Base-by-base conservation (phyloP, 1,284 basidiomycete genomes). In the Boletus albobrunnescens region DNA sequence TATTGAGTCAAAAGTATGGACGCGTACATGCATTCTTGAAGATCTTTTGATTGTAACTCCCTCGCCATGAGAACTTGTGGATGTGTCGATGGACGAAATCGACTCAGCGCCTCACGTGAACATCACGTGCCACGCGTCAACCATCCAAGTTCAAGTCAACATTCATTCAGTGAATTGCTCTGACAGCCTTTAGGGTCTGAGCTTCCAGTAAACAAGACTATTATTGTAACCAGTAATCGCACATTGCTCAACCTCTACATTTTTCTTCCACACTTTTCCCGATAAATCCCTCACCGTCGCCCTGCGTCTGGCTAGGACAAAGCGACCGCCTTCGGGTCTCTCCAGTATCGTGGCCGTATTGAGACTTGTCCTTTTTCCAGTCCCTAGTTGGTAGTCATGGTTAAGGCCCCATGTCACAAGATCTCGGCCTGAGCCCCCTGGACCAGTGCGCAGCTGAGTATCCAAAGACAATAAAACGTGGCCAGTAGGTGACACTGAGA, bases 301-400 rank as follows among this genome's bases (percentile, higher is more conserved):
- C 46, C 63, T 75, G 52, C 68, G 73, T 55, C 63, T 71, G 49
- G 67, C 69, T 52, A 86, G 66, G 74, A 82, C 78, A 53, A 86
- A 70, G 50, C 81, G 72, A 40, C 73, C 75, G 5, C 74, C 81
- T 47, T 75, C 76, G 2, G 71, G 65, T n/a, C 68, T 67, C 47
- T 74, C 69, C 49, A 85, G 65, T 19, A 71, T 69, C 14, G 78
- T 76, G 0, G 94, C 93, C 13, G 81, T 71, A 0, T 88, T 77
- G 8, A 85, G 60, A 60, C 87, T 91, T 5, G 82, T 77, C 46
- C 85, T 79, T 65, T 86, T 91, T 33, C 91, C 91, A 52, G 84
- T 94, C 5, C 94, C 94, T 6, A 94, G 76, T 67, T 94, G 88
- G 57, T 81, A 87, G 37, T 86, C 79, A 36, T 79, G 75, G 56